Base-by-base conservation (phyloP, 805 yeast genomes). In the Starmerella potacharoeniae region DNA sequence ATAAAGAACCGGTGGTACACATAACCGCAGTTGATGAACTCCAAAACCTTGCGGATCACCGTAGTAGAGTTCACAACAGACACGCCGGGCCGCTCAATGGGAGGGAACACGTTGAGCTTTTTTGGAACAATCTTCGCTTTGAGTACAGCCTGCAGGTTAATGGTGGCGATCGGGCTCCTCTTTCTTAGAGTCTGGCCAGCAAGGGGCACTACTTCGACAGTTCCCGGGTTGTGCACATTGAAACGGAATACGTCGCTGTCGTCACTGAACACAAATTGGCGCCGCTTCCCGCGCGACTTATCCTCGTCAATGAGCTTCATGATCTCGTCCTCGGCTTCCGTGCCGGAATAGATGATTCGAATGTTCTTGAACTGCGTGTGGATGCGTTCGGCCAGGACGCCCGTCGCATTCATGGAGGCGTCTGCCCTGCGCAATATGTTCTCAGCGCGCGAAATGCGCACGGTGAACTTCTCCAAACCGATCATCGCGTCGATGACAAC, bases 301-400 rank as follows among this genome's bases (percentile, higher is more conserved):
- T 41, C 52, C 35, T 55, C 58, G 31, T 51, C 55, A 16, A 55
- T 52, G 16, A 48, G 51, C 37, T 48, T 52, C 58, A 55, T 55
- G 30, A 55, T 55, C 40, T 46, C 53, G 35, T 55, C 58, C 50
- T 55, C 58, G 14, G 53, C 58, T 16, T 55, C 58, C n/a, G 56
- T 36, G 11, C 58, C 58, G 1, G 55, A 7, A 35, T 47, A 52
- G 9, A 52, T 14, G 8, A 48, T 29, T 4, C 33, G 29, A 17
- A 47, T 35, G 9, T 43, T 31, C n/a, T 36, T 36, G 30, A 22
- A 29, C 28, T n/a, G 35, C 2, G 6, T 14, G 5, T 6, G 30
- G 28, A 51, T 13, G 17, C 39, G 40, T 14, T 43, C 49, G 11
- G 47, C 43, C 22, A 51, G 35, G 11, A 51, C 13, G 8, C 17